These are phyloP conservation scores for Rheum nobile DNA, from an alignment of 148 eudicot species.

Conservation along the genomic window DNA sequence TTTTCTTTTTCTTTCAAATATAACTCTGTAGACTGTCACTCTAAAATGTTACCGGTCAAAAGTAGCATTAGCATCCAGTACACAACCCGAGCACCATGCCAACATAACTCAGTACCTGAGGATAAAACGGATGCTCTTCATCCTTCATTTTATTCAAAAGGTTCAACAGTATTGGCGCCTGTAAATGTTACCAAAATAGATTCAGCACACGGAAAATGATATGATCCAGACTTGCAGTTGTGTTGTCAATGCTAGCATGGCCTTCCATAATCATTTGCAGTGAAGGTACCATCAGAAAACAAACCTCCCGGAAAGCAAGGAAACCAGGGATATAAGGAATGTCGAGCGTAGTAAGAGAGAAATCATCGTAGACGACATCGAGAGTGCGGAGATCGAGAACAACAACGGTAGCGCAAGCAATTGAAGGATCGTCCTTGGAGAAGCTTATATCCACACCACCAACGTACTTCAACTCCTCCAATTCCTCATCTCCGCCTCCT, in stretches of 20 bases:
- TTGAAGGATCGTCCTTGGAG: conserved; percentile 52
- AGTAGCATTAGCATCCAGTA: neutral
- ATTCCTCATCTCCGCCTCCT: conserved; percentile 13
- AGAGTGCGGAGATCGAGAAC: conserved; percentile 48
- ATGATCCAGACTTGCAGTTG: neutral
- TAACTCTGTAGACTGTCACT: neutral
- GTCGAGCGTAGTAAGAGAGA: conserved; percentile 27
- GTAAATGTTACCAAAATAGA: conserved; percentile 1
- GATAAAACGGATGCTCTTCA: conserved; percentile 47
- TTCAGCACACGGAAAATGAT: neutral
- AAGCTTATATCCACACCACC: conserved; percentile 97
- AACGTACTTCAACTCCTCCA: conserved; percentile 47
- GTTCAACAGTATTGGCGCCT: conserved; percentile 75
- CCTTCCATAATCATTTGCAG: neutral
- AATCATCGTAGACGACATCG: conserved; percentile 63
- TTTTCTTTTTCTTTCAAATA: neutral
- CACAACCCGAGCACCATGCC: neutral
- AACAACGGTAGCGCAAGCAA: conserved; percentile 81
- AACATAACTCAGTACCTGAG: conserved; percentile 48
- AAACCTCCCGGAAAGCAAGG: conserved; percentile 91
- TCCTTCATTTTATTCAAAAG: conserved; percentile 81
- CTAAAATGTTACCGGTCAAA: neutral
- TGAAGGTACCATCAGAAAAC: neutral
- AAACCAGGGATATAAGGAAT: conserved; percentile 86
- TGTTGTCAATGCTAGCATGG: neutral